A percentile compares a stretch with the other conserved stretches of the same genome.
Evolutionary conservation across 129 eudicot genomes (phyloP).

Genomic region (Flaveria brownii): DNA sequence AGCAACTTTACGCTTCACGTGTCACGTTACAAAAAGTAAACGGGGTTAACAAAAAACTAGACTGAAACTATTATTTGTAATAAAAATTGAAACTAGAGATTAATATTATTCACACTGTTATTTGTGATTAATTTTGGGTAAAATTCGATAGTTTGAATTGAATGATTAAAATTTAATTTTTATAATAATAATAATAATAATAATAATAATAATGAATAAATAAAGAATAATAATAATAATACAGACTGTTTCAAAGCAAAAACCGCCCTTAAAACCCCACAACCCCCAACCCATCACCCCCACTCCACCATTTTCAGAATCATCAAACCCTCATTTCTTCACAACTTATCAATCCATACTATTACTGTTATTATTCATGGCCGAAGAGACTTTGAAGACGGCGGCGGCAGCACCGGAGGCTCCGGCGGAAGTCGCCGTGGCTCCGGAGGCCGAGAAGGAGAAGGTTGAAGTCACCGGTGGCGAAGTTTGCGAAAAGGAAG

Average conservation of each 20-base stretch:
- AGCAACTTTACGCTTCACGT: no score
- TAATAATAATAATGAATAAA: not conserved
- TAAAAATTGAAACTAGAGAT: no score
- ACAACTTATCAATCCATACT: not conserved
- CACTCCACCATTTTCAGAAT: not conserved
- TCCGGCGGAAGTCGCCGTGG: slow-evolving; percentile 42
- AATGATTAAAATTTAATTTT: no score
- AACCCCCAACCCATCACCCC: slow-evolving; percentile 20
- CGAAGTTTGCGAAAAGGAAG: slow-evolving; percentile 32
- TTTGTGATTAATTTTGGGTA: no score
- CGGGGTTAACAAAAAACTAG: no score
- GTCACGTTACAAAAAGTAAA: no score
- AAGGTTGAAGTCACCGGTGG: slow-evolving; percentile 36
- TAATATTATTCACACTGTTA: no score
- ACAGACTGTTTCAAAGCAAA: slow-evolving; percentile 63
- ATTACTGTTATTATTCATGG: slow-evolving; percentile 35
- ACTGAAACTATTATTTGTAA: no score
- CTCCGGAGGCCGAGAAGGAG: slow-evolving; percentile 50
- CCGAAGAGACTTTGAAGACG: slow-evolving; percentile 58
- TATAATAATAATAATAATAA: slow-evolving; percentile 18
- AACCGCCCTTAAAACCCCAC: slow-evolving; percentile 39
- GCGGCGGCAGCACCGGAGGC: slow-evolving; percentile 45
- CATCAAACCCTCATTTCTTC: not conserved
- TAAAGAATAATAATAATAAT: slow-evolving; percentile 9
- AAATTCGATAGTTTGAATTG: no score